Evolutionary conservation across 73 alveolate genomes (phyloP).

Genomic region (Stentor coeruleus): DNA sequence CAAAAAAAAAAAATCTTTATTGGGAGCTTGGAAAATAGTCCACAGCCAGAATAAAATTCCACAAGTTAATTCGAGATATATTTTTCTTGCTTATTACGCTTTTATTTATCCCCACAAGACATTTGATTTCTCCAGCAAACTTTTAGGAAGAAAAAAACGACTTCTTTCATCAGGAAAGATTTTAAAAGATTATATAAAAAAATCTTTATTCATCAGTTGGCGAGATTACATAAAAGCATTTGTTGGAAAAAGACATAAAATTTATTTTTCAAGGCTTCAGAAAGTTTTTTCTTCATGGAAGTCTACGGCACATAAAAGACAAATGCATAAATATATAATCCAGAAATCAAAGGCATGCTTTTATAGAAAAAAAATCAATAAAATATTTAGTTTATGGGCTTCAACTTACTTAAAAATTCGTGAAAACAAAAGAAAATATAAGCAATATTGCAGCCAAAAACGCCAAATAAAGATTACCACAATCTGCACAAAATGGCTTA

Average conservation of each 20-base stretch:
- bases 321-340: not conserved
- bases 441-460: not conserved
- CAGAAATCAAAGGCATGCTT: too few relatives aligned
- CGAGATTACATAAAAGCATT: too few relatives aligned
- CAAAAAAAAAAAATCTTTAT: not conserved
- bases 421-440: too few relatives aligned
- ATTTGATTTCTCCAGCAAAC: too few relatives aligned
- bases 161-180: too few relatives aligned
- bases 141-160: too few relatives aligned
- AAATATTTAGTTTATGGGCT: not conserved
- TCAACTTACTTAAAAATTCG: not conserved
- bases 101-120: too few relatives aligned
- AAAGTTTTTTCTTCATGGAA: constrained; percentile 12
- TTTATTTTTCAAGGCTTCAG: too few relatives aligned
- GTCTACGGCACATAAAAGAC: not conserved
- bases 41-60: not conserved
- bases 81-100: too few relatives aligned
- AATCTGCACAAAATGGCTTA: not conserved
- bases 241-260: too few relatives aligned
- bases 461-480: not conserved
- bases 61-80: not conserved
- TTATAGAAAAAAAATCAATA: too few relatives aligned
- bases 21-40: not conserved
- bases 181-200: too few relatives aligned
- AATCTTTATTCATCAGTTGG: not conserved